Conservation (phyloP, 805 yeast genomes). For the Pichia heedii region DNA sequence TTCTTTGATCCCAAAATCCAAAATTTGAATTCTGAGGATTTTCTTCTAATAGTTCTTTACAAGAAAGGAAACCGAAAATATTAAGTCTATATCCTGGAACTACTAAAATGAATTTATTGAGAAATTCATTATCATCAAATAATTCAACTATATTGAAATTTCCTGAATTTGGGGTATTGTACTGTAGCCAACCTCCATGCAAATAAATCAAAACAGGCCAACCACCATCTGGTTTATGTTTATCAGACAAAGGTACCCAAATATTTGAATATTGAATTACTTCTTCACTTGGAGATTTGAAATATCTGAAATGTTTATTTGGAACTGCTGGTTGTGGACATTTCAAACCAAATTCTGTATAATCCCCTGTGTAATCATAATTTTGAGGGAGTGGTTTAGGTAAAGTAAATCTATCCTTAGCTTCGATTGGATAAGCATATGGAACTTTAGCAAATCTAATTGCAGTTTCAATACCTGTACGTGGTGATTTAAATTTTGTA, state of each 20-base stretch:
- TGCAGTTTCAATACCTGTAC: constrained; percentile 14
- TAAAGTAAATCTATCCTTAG: constrained; percentile 23
- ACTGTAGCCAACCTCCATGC: constrained; percentile 38
- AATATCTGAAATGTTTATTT: constrained; percentile 15
- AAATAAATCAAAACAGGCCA: constrained; percentile 35
- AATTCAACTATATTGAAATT: constrained; percentile 18
- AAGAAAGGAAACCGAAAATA: constrained; percentile 29
- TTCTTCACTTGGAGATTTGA: constrained; percentile 26
- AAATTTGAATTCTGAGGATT: constrained; percentile 24
- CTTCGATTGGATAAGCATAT: constrained; percentile 22
- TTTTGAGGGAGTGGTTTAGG: constrained; percentile 24
- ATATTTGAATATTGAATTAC: constrained; percentile 29
- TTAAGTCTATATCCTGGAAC: constrained; percentile 33
- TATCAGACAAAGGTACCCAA: constrained; percentile 30
- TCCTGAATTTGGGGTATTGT: constrained; percentile 23
- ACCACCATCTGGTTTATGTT: constrained; percentile 28
- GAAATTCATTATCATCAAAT: constrained; percentile 22
- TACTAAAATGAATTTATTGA: constrained; percentile 30
- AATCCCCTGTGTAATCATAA: constrained; percentile 32
- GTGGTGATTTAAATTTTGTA: constrained; percentile 12
- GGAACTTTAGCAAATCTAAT: constrained; percentile 28
- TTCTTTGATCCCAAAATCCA: constrained; percentile 40
- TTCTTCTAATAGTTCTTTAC: constrained; percentile 31
- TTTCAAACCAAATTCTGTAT: constrained; percentile 25
- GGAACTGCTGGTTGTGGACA: constrained; percentile 33